These are phyloP conservation scores for Pyricularia pennisetigena DNA, from an alignment of 2,329 filamentous ascomycete species.

Conservation along the genomic window DNA sequence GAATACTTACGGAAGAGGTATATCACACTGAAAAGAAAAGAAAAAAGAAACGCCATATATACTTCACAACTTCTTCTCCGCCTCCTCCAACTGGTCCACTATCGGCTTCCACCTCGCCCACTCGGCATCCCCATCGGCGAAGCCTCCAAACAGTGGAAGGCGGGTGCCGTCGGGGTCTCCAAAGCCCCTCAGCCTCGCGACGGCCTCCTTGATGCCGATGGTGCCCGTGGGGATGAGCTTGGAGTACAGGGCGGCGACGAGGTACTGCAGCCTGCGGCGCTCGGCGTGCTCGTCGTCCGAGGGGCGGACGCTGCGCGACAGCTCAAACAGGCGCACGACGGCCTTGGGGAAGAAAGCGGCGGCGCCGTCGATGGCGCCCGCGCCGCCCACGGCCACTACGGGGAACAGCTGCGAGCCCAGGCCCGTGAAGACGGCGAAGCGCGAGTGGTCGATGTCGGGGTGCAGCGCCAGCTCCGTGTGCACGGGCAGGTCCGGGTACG, in stretches of 20 bases:
- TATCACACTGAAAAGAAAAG: neutral
- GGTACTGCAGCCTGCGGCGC: slow-evolving; percentile 49
- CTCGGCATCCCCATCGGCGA: slow-evolving; percentile 35
- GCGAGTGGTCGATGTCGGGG: slow-evolving; percentile 47
- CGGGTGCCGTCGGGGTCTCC: slow-evolving; percentile 49
- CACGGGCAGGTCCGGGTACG: slow-evolving; percentile 54
- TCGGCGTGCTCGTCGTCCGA: slow-evolving; percentile 30
- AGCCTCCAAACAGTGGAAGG: slow-evolving; percentile 45
- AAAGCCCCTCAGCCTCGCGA: slow-evolving; percentile 44
- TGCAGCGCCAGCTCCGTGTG: slow-evolving; percentile 53
- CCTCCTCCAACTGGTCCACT: slow-evolving; percentile 21
- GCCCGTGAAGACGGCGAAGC: slow-evolving; percentile 55
- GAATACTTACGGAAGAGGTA: neutral
- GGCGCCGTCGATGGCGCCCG: slow-evolving; percentile 56
- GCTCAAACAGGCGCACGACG: slow-evolving; percentile 45
- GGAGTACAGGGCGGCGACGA: slow-evolving; percentile 51
- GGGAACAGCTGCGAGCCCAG: slow-evolving; percentile 58
- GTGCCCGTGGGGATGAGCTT: slow-evolving; percentile 51
- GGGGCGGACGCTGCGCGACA: slow-evolving; percentile 24
- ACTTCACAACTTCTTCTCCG: slow-evolving; percentile 11
- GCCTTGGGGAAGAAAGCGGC: slow-evolving; percentile 56
- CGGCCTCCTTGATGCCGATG: slow-evolving; percentile 54
- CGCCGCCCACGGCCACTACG: slow-evolving; percentile 51
- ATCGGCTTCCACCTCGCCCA: slow-evolving; percentile 37
- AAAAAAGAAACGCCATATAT: neutral